phyloP scores from a whole-genome alignment of 257 asterid species.

The Solanum virginianum region DNA sequence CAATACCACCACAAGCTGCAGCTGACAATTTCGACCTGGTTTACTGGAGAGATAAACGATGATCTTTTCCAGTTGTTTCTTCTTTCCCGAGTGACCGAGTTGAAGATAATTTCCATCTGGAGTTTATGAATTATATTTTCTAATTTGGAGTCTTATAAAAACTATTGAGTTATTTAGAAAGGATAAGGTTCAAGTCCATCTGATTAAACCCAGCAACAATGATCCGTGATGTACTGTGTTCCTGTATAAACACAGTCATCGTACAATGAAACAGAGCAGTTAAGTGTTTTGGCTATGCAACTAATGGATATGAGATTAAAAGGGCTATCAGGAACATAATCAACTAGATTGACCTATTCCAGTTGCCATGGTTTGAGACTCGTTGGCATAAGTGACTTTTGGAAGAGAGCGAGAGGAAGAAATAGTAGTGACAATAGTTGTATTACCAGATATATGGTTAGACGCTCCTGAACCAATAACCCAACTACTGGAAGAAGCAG shows the following conservation, averaged over 20 bases:
- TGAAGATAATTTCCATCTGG: neutral
- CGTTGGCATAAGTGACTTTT: neutral
- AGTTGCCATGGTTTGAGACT: neutral
- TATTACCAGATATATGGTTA: neutral
- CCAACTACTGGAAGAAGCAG: neutral
- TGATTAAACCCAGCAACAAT: neutral
- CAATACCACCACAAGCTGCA: neutral
- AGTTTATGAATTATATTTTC: neutral
- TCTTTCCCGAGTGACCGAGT: neutral
- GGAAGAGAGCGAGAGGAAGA: neutral
- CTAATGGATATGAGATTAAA: neutral
- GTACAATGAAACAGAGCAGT: neutral
- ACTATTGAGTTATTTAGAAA: neutral
- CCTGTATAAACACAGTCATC: neutral
- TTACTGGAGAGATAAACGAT: neutral
- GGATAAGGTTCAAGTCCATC: neutral
- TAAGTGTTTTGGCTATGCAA: neutral
- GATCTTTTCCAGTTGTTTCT: neutral
- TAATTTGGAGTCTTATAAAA: neutral
- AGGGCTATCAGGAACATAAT: neutral
- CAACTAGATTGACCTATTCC: neutral
- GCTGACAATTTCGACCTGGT: neutral
- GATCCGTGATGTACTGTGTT: neutral
- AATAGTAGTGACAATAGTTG: neutral
- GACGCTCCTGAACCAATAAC: neutral